Evolutionary conservation across 2,329 filamentous ascomycete species (phyloP), one percentile per base, ranked within the genome.

Genomic region (Fusarium pseudograminearum): DNA sequence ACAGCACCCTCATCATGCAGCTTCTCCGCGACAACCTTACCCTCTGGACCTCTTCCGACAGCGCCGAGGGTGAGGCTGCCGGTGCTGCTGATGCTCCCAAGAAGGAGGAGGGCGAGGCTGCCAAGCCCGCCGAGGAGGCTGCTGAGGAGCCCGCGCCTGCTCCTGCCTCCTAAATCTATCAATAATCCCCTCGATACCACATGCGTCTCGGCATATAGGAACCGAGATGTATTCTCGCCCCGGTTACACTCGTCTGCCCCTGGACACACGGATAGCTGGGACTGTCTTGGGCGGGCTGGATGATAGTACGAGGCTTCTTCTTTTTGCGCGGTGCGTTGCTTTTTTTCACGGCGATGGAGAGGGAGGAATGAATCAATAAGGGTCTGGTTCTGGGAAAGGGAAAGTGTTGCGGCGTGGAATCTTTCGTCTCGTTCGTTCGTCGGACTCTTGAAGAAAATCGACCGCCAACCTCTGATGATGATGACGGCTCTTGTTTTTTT

Each of bases 1-100:
- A 98, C 87, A 97, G 93, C 46, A 98, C 94, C 71, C 90, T 98
- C 77, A 98, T 98, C 85, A 98, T 98, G 94, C 94, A 98, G 87
- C 92, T 98, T 69, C 91, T 98, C 81, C 92, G 94, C 81, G 94
- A 98, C 86, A 98, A 98, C 89, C 82, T 98, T 82, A 98, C 94
- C 74, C 91, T 98, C 83, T 98, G 94, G 94, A 98, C 94, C 76
- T 98, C 94, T 75, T 97, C 94, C 65, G 94, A 97, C 81, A 93
- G 89, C 76, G 90, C 86, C 77, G 95, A 97, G 82, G 86, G 87
- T 66, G 93, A 95, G 83, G 84, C 81, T 72, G 84, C 90, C 71
- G 85, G 81, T 73, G 84, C 89, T 72, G 83, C 87, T 76, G 83
- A 84, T 62, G 81, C 79, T 50, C 74, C 81, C 72, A 85, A 87